Evolutionary conservation across 805 yeast species (phyloP).

Genomic region (Saturnispora diversa): DNA sequence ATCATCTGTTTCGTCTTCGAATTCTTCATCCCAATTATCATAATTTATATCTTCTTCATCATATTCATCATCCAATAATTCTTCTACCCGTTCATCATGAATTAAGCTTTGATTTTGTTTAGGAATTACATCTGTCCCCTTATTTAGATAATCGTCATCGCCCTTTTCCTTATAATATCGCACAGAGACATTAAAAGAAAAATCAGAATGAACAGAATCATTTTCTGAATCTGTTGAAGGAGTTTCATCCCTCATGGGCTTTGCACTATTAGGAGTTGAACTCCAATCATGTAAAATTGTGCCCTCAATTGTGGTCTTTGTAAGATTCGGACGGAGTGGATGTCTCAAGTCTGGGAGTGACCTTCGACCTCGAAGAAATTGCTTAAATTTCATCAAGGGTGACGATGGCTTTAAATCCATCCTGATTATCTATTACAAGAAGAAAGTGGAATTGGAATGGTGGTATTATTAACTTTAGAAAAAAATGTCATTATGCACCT

Average conservation of each 20-base stretch:
- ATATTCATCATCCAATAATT: constrained; percentile 14
- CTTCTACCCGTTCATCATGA: constrained; percentile 3
- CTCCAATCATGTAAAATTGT: constrained; percentile 28
- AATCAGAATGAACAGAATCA: constrained; percentile 1
- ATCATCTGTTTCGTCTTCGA: constrained; percentile 32
- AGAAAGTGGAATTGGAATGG: too few relatives aligned
- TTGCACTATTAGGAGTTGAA: constrained; percentile 4
- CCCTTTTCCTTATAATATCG: constrained; percentile 8
- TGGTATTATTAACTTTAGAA: too few relatives aligned
- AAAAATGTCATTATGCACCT: too few relatives aligned
- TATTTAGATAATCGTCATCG: neutral
- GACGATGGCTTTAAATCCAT: constrained; percentile 7
- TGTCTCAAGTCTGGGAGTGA: constrained; percentile 9
- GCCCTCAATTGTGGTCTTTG: constrained; percentile 25
- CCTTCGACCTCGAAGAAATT: constrained; percentile 5
- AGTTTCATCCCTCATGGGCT: constrained; percentile 10
- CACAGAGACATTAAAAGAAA: constrained; percentile 8
- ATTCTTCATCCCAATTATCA: constrained; percentile 22
- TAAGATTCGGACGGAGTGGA: neutral
- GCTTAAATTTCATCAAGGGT: constrained; percentile 9
- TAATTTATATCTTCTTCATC: constrained; percentile 10
- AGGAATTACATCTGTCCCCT: too few relatives aligned
- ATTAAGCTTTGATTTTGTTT: too few relatives aligned
- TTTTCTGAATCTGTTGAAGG: constrained; percentile 3
- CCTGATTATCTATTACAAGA: neutral